Base-by-base conservation (phyloP, 345 rosid genomes). In the Citrus glauca region DNA sequence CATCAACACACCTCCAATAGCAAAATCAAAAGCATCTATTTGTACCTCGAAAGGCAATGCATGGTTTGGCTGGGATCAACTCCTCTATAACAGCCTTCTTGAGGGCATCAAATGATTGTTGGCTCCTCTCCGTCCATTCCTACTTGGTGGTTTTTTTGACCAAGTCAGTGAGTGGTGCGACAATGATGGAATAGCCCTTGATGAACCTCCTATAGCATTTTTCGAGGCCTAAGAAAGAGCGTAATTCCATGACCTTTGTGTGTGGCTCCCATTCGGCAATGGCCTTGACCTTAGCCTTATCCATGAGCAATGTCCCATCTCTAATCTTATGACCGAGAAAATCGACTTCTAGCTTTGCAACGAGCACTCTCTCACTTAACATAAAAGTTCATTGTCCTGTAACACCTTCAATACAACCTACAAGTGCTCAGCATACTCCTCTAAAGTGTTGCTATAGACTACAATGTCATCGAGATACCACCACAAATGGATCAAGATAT, bases 141-240 rank as follows among this genome's bases (percentile, higher is more conserved):
- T 40, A 79, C 1, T 30, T 0, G 0, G 8, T 24, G 8, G 17
- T 17, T 56, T 78, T 71, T n/a, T 68, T 79, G 5, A 75, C 22
- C 3, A 75, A 2, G 27, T 65, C 50, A 0, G 50, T 30, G 1
- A 65, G 6, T 0, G 32, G 71, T 4, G 45, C 1, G 0, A 7
- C 32, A 37, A 11, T 64, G 0, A 20, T 2, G 2, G 55, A 79
- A 13, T 71, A 71, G 0, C 53, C 20, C 6, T 62, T 6, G 0
- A 78, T 73, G 53, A 82, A 78, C 2, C 33, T 0, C 0, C 37
- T 4, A 28, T 69, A 81, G 2, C 73, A 82, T n/a, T 78, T 82
- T 0, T 22, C 68, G 0, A 78, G 19, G 0, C 71, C 66, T 5
- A 74, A 68, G 40, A 78, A 82, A 0, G 38, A 78, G 1, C 42